phyloP scores from a whole-genome alignment of 306 rosid genomes.

The Erythrophleum fordii region DNA sequence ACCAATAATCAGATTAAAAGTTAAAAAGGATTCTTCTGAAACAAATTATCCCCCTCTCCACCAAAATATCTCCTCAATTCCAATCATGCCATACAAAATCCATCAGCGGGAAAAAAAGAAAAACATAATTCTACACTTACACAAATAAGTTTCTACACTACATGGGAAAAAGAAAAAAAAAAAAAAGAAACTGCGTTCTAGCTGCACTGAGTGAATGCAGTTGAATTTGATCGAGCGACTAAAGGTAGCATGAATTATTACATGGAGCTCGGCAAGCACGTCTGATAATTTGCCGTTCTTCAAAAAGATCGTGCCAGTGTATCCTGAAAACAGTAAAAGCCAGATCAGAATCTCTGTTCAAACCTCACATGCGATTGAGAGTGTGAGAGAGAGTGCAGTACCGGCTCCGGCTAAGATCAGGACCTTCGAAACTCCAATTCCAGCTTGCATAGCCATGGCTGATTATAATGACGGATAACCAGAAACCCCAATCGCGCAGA shows the following conservation, averaged over 20 bases:
- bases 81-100: background rate
- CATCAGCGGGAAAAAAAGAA: background rate
- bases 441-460: slow-evolving; percentile 65
- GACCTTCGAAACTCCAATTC: slow-evolving; percentile 66
- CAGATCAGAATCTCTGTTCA: slow-evolving; percentile 2
- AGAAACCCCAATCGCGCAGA: slow-evolving; percentile 18
- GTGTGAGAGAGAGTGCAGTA: background rate
- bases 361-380: background rate
- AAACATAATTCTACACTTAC: background rate
- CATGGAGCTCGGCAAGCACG: slow-evolving; percentile 78
- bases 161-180: background rate
- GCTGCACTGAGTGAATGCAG: background rate
- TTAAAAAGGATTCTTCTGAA: slow-evolving; percentile 14
- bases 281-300: slow-evolving; percentile 79
- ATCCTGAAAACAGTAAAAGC: slow-evolving; percentile 55
- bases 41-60: slow-evolving; percentile 2
- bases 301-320: slow-evolving; percentile 69
- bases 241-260: slow-evolving; percentile 15
- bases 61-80: slow-evolving; percentile 1
- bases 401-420: slow-evolving; percentile 75
- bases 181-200: background rate
- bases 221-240: slow-evolving; percentile 33
- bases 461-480: slow-evolving; percentile 22
- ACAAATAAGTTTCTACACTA: background rate
- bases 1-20: background rate